These are phyloP conservation scores for Mortierella sp. DNA, from an alignment of 371 early-diverging fungal genomes.

Conservation along the genomic window DNA sequence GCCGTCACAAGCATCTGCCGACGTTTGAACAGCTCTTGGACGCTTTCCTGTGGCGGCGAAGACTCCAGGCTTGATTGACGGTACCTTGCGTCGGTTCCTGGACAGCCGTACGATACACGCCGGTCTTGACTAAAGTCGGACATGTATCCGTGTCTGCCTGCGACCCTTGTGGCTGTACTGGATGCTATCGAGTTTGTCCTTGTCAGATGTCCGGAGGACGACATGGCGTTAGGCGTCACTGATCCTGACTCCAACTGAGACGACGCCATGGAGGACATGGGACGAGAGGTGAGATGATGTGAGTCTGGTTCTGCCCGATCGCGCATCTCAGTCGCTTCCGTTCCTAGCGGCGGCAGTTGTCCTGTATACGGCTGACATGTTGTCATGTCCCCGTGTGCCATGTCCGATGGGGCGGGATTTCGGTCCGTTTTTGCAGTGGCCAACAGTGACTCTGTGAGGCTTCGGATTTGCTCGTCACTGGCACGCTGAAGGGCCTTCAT, in stretches of 20 bases:
- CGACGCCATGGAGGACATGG: slow-evolving; percentile 8
- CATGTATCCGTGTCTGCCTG: slow-evolving; percentile 19
- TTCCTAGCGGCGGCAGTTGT: neutral
- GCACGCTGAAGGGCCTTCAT: slow-evolving; percentile 39
- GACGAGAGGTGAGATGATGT: slow-evolving; percentile 24
- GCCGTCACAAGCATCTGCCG: neutral
- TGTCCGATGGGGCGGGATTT: neutral
- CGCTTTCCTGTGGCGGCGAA: slow-evolving; percentile 14
- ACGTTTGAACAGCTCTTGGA: slow-evolving; percentile 6
- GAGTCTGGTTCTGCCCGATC: slow-evolving; percentile 6
- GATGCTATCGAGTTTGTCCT: slow-evolving; percentile 14
- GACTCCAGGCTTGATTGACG: slow-evolving; percentile 35
- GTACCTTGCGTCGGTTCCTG: neutral
- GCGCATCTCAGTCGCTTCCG: slow-evolving; percentile 1
- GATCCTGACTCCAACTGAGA: slow-evolving; percentile 14
- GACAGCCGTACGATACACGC: neutral
- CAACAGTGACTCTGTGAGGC: slow-evolving; percentile 37
- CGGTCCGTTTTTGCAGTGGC: slow-evolving; percentile 13
- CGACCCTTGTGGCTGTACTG: neutral
- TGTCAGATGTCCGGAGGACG: slow-evolving; percentile 24
- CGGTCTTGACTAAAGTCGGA: slow-evolving; percentile 30
- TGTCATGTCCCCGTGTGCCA: neutral
- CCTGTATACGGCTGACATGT: no score
- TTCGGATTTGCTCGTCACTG: slow-evolving; percentile 51
- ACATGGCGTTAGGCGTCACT: slow-evolving; percentile 9